phyloP scores from a whole-genome alignment of 352 stramenopile species.

The Vaucheria bursata region DNA sequence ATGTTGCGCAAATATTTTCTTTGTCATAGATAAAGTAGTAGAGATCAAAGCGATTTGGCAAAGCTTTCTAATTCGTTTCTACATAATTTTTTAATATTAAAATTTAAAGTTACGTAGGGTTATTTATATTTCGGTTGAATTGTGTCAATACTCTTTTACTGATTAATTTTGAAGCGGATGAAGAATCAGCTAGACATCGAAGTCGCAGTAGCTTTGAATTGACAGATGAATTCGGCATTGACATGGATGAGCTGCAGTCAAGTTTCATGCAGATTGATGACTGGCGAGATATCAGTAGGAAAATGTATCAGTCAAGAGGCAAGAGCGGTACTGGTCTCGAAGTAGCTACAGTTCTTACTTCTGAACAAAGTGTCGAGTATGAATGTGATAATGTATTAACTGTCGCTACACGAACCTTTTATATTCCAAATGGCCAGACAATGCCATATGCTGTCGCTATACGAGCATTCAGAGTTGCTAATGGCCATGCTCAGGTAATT shows the following conservation, averaged over 20 bases:
- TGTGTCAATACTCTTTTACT: neutral
- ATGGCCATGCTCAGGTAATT: neutral
- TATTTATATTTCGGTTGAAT: too few relatives aligned
- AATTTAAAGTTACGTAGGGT: too few relatives aligned
- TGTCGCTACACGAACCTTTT: neutral
- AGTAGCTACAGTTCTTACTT: neutral
- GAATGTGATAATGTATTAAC: neutral
- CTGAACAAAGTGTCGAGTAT: constrained; percentile 10
- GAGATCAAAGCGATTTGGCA: too few relatives aligned
- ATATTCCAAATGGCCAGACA: neutral
- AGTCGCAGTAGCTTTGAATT: neutral
- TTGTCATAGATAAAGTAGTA: too few relatives aligned
- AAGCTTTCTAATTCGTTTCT: too few relatives aligned
- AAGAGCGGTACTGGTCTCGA: neutral
- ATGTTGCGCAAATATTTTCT: too few relatives aligned
- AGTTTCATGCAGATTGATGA: constrained; percentile 27
- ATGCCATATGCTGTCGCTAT: constrained; percentile 11
- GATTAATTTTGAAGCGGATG: too few relatives aligned
- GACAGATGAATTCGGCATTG: neutral
- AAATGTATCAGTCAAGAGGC: neutral
- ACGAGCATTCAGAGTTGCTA: neutral
- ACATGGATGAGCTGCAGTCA: neutral
- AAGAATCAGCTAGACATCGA: neutral
- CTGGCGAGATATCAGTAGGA: constrained; percentile 26
- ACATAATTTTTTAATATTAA: too few relatives aligned